These are phyloP conservation scores for Suillus bovinus DNA, from an alignment of 768 basidiomycete genomes.

Conservation along the genomic window DNA sequence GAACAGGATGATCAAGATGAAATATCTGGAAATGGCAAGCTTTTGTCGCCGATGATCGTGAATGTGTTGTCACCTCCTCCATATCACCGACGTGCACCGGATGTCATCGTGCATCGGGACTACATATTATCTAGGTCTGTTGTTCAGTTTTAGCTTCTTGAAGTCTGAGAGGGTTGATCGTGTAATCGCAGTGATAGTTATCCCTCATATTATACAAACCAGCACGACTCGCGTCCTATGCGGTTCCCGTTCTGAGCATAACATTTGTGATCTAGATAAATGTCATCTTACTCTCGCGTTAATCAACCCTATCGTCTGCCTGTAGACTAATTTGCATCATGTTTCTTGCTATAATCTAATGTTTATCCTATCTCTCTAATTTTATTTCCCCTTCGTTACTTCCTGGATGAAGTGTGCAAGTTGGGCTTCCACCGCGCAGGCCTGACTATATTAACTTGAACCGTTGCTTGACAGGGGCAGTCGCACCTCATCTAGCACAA, in stretches of 20 bases:
- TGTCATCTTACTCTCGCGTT: conserved; percentile 4
- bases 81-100: conserved; percentile 17
- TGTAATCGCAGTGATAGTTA: conserved; percentile 19
- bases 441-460: conserved; percentile 1
- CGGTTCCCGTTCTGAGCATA: conserved; percentile 28
- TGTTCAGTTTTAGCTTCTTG: neutral
- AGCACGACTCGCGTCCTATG: conserved; percentile 18
- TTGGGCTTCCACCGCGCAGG: neutral
- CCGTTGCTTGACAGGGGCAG: too few relatives aligned
- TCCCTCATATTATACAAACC: conserved; percentile 17
- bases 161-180: neutral
- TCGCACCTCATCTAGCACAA: too few relatives aligned
- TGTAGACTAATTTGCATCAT: too few relatives aligned
- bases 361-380: neutral
- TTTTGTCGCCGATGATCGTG: conserved; percentile 16
- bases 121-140: conserved; percentile 12
- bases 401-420: neutral
- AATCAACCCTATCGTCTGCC: conserved; percentile 19
- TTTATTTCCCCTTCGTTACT: neutral
- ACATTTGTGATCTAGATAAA: conserved; percentile 6
- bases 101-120: neutral
- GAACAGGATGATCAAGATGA: too few relatives aligned
- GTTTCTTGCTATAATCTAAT: neutral
- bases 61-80: conserved; percentile 29
- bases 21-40: too few relatives aligned